phyloP scores from a whole-genome alignment of 805 yeast genomes.

The Yarrowia yakushimensis region DNA sequence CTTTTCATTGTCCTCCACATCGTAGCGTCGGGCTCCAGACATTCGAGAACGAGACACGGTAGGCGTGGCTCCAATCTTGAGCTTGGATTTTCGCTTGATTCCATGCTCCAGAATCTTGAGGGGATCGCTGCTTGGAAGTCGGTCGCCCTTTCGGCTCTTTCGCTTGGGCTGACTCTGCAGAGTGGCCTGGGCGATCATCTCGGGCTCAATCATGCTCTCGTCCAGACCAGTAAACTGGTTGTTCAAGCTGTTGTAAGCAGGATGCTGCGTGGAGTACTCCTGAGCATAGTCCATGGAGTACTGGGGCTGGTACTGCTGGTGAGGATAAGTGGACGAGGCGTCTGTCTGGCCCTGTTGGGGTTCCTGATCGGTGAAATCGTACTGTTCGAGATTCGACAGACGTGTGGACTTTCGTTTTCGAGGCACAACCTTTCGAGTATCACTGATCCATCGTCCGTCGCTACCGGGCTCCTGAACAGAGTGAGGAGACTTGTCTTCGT shows the following conservation, averaged over 20 bases:
- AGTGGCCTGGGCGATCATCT: constrained; percentile 6
- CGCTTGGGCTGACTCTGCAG: not conserved
- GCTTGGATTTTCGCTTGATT: constrained; percentile 13
- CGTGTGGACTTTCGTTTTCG: not conserved
- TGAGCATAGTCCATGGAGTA: constrained; percentile 23
- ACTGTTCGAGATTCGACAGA: not conserved
- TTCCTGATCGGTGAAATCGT: not conserved
- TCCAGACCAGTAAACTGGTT: constrained; percentile 17
- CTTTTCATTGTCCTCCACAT: constrained; percentile 44
- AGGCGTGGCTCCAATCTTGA: not conserved
- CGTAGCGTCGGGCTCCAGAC: constrained; percentile 6
- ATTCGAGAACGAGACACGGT: constrained; percentile 16
- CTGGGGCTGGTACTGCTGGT: constrained; percentile 21
- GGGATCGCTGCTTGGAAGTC: not conserved
- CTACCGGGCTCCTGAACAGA: constrained; percentile 8
- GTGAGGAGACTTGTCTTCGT: constrained; percentile 14
- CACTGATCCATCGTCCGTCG: constrained; percentile 11
- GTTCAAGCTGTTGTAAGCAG: not conserved
- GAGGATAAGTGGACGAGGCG: not conserved
- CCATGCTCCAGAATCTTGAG: not conserved
- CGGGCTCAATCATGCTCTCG: constrained; percentile 6
- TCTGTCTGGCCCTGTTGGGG: not conserved
- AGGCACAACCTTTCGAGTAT: not conserved
- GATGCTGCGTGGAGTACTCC: constrained; percentile 17
- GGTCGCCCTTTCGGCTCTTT: not conserved